Conservation (phyloP, 2,329 filamentous ascomycete genomes). For the Aspergillus glaucus region DNA sequence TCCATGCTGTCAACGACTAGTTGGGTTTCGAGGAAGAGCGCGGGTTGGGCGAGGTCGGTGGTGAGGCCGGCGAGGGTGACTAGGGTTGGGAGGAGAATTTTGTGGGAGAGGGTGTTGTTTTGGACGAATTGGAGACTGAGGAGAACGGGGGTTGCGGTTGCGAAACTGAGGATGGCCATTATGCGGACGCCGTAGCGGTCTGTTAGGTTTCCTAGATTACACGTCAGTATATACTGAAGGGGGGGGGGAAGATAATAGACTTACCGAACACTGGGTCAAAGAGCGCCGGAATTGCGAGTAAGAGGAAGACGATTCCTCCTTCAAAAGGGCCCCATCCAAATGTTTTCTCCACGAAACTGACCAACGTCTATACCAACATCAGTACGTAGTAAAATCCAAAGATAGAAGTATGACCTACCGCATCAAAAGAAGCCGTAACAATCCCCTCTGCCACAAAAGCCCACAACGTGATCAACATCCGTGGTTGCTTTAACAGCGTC, state of each 20-base stretch:
- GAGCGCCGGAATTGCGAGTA: conserved; percentile 55
- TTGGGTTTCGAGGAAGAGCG: conserved; percentile 65
- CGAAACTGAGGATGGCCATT: conserved; percentile 50
- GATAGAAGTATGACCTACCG: conserved; percentile 4
- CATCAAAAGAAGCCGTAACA: conserved; percentile 23
- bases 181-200: conserved; percentile 58
- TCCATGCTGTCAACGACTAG: conserved; percentile 48
- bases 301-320: conserved; percentile 52
- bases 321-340: conserved; percentile 52
- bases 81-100: conserved; percentile 58
- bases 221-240: background rate
- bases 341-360: conserved; percentile 47
- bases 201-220: conserved; percentile 38
- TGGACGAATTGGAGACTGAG: conserved; percentile 58
- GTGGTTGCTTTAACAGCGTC: conserved; percentile 2
- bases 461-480: conserved; percentile 5
- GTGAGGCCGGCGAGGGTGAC: conserved; percentile 54
- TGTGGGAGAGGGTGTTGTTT: conserved; percentile 52
- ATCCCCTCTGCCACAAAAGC: conserved; percentile 2
- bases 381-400: background rate
- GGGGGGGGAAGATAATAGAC: background rate
- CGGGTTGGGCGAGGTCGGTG: conserved; percentile 53
- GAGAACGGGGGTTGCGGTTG: conserved; percentile 52
- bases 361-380: conserved; percentile 26
- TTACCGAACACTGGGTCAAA: conserved; percentile 49